Conservation (phyloP, 495 filamentous ascomycete species). For the Aspergillus indologenus region DNA sequence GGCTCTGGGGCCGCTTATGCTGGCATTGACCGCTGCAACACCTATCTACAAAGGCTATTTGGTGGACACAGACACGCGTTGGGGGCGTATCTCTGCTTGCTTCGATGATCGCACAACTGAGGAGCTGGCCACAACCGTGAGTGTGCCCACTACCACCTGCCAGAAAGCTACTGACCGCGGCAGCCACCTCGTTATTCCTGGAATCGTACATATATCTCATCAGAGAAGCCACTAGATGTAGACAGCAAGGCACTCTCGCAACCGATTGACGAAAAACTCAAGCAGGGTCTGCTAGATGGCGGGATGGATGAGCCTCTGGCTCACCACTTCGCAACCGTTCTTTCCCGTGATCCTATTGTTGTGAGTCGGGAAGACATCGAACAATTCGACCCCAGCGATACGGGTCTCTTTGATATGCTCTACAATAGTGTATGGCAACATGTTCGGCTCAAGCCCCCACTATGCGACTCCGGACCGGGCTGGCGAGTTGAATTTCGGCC, state of each 20-base stretch:
- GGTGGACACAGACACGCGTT: conserved; percentile 83
- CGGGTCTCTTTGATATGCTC: conserved; percentile 86
- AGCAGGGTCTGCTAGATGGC: conserved; percentile 69
- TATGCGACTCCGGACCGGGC: conserved; percentile 63
- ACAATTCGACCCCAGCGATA: conserved; percentile 67
- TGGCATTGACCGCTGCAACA: conserved; percentile 87
- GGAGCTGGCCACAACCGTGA: conserved; percentile 66
- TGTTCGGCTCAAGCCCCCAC: conserved; percentile 90
- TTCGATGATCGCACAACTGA: conserved; percentile 84
- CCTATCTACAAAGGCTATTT: conserved; percentile 91
- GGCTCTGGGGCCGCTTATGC: conserved; percentile 78
- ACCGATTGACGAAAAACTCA: conserved; percentile 69
- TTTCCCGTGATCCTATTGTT: conserved; percentile 87
- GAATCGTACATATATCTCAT: conserved; percentile 87
- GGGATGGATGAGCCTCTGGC: conserved; percentile 89
- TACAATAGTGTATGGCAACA: conserved; percentile 93
- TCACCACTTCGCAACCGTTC: conserved; percentile 86
- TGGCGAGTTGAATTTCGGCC: conserved; percentile 91
- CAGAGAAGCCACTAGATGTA: conserved; percentile 57
- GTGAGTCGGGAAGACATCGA: conserved; percentile 80
- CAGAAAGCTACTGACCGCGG: conserved; percentile 48
- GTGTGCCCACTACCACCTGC: conserved; percentile 71
- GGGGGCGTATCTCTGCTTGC: conserved; percentile 83
- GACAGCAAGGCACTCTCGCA: conserved; percentile 69
- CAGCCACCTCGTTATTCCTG: conserved; percentile 63